Percentiles rank a stretch among this genome's conserved stretches.
Evolutionary conservation across 2,329 filamentous ascomycete species (phyloP).

Genomic region (Cercospora sp.): DNA sequence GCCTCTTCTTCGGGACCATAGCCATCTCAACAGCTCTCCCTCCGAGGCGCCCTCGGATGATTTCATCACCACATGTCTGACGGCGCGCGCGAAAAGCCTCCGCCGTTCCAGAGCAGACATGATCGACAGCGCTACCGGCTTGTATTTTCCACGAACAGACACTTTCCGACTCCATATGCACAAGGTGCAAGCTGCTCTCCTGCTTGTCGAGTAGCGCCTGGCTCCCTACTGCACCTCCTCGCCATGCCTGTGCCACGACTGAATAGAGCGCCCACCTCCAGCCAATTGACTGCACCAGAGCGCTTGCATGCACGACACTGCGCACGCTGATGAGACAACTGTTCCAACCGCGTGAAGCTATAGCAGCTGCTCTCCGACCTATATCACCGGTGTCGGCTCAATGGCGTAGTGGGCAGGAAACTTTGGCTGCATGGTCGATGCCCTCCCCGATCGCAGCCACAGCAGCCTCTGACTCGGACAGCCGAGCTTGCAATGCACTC

Average conservation of each 20-base stretch:
- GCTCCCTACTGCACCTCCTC: not conserved
- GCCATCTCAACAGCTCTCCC: not conserved
- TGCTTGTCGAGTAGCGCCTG: not conserved
- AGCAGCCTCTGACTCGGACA: conserved; percentile 7
- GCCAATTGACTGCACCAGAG: not conserved
- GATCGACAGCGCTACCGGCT: conserved; percentile 13
- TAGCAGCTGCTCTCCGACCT: not conserved
- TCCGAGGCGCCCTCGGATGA: not conserved
- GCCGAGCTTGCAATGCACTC: not conserved
- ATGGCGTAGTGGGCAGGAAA: not conserved
- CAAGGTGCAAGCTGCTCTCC: not conserved
- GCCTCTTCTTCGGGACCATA: not conserved
- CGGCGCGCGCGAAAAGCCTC: not conserved
- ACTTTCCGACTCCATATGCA: not conserved
- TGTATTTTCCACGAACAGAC: conserved; percentile 10
- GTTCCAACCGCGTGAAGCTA: not conserved
- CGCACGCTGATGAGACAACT: not conserved
- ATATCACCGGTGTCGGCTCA: not conserved
- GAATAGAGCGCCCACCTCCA: not conserved
- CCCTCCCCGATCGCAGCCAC: conserved; percentile 1
- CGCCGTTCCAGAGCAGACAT: conserved; percentile 4
- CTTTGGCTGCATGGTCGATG: not conserved
- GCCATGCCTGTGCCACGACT: not conserved
- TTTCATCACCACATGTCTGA: not conserved
- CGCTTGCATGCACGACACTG: conserved; percentile 8